Conservation (phyloP, 164 flowering plant species). For the Dillenia turbinata region DNA sequence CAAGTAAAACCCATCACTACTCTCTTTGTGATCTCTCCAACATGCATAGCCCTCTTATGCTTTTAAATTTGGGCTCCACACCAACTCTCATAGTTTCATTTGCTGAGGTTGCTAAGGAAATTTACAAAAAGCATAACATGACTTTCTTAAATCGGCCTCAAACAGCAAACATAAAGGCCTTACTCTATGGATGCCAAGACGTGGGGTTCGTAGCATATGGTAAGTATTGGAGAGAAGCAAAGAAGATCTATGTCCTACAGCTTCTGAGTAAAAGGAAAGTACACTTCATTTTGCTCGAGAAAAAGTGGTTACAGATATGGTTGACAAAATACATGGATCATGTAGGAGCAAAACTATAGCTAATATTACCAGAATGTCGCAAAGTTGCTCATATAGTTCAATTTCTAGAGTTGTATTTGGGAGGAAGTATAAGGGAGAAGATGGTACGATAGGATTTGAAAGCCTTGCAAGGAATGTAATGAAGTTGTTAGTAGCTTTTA, state of each 20-base stretch:
- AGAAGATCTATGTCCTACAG: too few species aligned
- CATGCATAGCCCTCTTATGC: slow-evolving; percentile 26
- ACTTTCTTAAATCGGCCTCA: slow-evolving; percentile 23
- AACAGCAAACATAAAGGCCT: not conserved
- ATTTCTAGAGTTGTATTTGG: not conserved
- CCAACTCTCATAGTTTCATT: slow-evolving; percentile 30
- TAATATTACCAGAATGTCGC: slow-evolving; percentile 2
- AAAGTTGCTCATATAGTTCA: not conserved
- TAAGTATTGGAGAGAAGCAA: too few species aligned
- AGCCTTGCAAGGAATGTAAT: too few species aligned
- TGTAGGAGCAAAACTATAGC: not conserved
- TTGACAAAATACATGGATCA: slow-evolving; percentile 3
- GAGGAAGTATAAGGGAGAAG: not conserved
- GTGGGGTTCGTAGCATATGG: not conserved
- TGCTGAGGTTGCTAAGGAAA: slow-evolving; percentile 29
- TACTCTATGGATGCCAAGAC: slow-evolving; percentile 6
- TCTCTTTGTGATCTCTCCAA: slow-evolving; percentile 13
- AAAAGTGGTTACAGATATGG: slow-evolving; percentile 17
- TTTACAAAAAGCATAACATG: slow-evolving; percentile 32
- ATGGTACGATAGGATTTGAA: not conserved
- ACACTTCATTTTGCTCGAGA: too few species aligned
- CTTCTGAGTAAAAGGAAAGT: too few species aligned
- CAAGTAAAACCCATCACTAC: slow-evolving; percentile 24
- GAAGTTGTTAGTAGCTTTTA: not conserved
- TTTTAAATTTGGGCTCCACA: slow-evolving; percentile 22